Percentiles rank a stretch among this genome's conserved stretches.
Evolutionary conservation across 331 rosid genomes (phyloP).

Genomic region (Acacia pycnantha): DNA sequence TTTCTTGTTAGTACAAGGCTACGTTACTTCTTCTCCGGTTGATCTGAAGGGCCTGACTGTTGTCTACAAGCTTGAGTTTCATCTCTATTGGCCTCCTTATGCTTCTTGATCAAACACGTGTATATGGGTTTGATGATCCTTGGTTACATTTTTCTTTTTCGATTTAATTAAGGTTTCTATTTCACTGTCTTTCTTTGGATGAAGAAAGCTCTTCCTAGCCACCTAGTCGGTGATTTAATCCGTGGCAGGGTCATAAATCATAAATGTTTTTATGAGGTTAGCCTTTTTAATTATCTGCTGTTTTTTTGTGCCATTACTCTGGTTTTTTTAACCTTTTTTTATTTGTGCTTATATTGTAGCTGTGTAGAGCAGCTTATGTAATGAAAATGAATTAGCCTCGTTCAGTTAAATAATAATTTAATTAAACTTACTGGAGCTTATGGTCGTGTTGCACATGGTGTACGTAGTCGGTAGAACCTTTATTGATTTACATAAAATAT

Average conservation of each 20-base stretch:
- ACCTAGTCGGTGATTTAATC: background rate
- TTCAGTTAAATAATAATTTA: background rate
- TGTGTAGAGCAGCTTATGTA: background rate
- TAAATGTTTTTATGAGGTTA: background rate
- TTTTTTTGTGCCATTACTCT: background rate
- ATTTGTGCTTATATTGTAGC: background rate
- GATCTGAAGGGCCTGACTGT: slow-evolving; percentile 47
- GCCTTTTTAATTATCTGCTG: background rate
- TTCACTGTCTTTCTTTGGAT: background rate
- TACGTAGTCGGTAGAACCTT: background rate
- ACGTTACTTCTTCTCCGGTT: slow-evolving; percentile 61
- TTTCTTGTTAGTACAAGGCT: slow-evolving; percentile 76
- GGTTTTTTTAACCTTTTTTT: background rate
- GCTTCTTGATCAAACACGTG: background rate
- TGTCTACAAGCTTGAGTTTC: slow-evolving; percentile 60
- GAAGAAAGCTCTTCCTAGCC: background rate
- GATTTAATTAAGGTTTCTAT: background rate
- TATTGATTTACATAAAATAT: background rate
- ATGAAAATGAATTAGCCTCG: background rate
- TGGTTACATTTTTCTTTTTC: background rate
- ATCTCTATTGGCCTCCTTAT: slow-evolving; percentile 85
- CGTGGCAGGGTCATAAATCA: background rate
- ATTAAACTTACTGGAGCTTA: background rate
- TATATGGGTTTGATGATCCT: background rate
- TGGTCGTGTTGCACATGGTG: background rate